Percentiles rank a stretch among this genome's conserved stretches.
Conservation (phyloP, 257 asterid genomes). For the Penstemon davidsonii region DNA sequence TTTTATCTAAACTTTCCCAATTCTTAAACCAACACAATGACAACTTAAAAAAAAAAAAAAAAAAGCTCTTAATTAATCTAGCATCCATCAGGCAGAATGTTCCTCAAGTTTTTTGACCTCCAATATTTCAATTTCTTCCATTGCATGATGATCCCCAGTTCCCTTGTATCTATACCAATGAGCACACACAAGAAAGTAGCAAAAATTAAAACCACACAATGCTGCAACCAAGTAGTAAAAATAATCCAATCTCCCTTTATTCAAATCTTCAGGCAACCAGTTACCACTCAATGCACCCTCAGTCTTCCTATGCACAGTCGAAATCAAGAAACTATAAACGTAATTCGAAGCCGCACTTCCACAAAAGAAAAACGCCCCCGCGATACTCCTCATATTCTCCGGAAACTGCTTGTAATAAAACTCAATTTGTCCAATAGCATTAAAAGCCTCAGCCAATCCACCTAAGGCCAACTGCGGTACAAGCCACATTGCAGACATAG, state of each 20-base stretch:
- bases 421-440: constrained; percentile 62
- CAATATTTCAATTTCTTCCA: neutral
- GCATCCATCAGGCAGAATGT: too few species aligned
- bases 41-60: too few species aligned
- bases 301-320: constrained; percentile 47
- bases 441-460: constrained; percentile 70
- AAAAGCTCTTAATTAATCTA: too few species aligned
- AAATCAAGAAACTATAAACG: constrained; percentile 45
- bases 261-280: constrained; percentile 84
- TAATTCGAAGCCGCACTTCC: constrained; percentile 54
- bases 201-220: constrained; percentile 45
- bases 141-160: constrained; percentile 13
- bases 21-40: too few species aligned
- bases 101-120: constrained; percentile 32
- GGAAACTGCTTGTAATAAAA: constrained; percentile 78
- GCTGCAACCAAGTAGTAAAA: constrained; percentile 58
- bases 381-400: constrained; percentile 86
- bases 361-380: constrained; percentile 57
- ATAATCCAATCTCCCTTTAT: constrained; percentile 67
- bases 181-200: constrained; percentile 57
- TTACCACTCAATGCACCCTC: constrained; percentile 39
- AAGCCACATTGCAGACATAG: constrained; percentile 70
- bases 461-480: constrained; percentile 63
- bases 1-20: too few species aligned
- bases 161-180: constrained; percentile 76